Conservation (phyloP, 1,139 yeast species). For the Petasospora fabianii region DNA sequence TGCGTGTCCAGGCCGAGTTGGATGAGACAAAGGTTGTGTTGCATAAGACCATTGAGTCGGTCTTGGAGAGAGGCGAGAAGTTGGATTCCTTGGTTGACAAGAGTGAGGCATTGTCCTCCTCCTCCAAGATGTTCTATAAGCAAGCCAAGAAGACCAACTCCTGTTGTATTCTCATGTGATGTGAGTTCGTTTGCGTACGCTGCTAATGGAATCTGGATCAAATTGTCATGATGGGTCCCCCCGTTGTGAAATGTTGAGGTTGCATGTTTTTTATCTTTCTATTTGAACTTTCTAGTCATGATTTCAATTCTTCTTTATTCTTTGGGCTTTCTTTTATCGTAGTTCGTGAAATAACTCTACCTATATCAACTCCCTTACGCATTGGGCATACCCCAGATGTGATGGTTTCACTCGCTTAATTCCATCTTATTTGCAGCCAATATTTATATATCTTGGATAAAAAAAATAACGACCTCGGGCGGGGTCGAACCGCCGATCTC, state of each 20-base stretch:
- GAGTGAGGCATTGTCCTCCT: slow-evolving; percentile 84
- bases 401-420: not conserved
- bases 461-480: slow-evolving; percentile 34
- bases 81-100: slow-evolving; percentile 92
- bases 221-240: too few species aligned
- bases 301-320: too few species aligned
- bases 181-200: not conserved
- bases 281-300: not conserved
- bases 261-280: not conserved
- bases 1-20: slow-evolving; percentile 96
- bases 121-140: slow-evolving; percentile 91
- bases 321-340: too few species aligned
- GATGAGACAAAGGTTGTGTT: slow-evolving; percentile 96
- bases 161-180: slow-evolving; percentile 78
- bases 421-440: slow-evolving; percentile 1
- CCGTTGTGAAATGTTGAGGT: not conserved
- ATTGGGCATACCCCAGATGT: too few species aligned
- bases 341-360: too few species aligned
- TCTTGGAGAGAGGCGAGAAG: slow-evolving; percentile 93
- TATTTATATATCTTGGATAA: not conserved
- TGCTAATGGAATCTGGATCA: not conserved
- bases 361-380: too few species aligned
- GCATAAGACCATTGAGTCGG: slow-evolving; percentile 93
- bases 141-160: slow-evolving; percentile 98
- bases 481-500: slow-evolving; percentile 58